These are phyloP conservation scores for Sporothrix globosa DNA, from an alignment of 2,329 filamentous ascomycete genomes.

Conservation along the genomic window DNA sequence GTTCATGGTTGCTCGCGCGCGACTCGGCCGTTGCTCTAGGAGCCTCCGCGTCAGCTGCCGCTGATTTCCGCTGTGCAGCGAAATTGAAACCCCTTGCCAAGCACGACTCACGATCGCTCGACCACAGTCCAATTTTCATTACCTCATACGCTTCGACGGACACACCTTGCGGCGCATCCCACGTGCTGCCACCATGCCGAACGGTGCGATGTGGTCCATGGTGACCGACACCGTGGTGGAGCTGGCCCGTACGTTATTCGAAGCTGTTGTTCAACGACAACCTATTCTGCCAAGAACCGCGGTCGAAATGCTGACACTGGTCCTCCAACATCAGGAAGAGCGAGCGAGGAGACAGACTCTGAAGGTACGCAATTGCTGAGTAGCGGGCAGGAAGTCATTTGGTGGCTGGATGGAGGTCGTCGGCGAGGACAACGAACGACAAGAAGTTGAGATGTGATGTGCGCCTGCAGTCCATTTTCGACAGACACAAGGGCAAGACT, in stretches of 20 bases:
- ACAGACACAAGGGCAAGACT: constrained; percentile 31
- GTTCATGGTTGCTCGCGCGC: constrained; percentile 24
- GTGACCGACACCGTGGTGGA: constrained; percentile 46
- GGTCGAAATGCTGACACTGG: constrained; percentile 15
- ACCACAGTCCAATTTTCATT: not conserved
- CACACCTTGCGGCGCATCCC: not conserved
- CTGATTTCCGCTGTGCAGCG: constrained; percentile 16
- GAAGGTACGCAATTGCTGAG: constrained; percentile 46
- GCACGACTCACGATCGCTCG: not conserved
- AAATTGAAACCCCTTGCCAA: constrained; percentile 11
- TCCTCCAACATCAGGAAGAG: constrained; percentile 45
- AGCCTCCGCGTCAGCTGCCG: constrained; percentile 30
- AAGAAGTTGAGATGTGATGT: not conserved
- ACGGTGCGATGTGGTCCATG: constrained; percentile 31
- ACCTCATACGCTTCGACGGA: not conserved
- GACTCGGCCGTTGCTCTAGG: constrained; percentile 28
- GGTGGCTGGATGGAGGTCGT: not conserved
- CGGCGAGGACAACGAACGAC: not conserved
- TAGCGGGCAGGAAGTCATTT: not conserved
- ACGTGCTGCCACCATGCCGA: constrained; percentile 15
- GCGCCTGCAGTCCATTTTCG: not conserved
- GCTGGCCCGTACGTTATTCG: constrained; percentile 46
- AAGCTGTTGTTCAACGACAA: not conserved
- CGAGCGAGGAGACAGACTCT: constrained; percentile 52
- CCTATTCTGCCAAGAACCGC: not conserved